Evolutionary conservation across 2,329 filamentous ascomycete species (phyloP).

Genomic region (Colletotrichum truncatum): DNA sequence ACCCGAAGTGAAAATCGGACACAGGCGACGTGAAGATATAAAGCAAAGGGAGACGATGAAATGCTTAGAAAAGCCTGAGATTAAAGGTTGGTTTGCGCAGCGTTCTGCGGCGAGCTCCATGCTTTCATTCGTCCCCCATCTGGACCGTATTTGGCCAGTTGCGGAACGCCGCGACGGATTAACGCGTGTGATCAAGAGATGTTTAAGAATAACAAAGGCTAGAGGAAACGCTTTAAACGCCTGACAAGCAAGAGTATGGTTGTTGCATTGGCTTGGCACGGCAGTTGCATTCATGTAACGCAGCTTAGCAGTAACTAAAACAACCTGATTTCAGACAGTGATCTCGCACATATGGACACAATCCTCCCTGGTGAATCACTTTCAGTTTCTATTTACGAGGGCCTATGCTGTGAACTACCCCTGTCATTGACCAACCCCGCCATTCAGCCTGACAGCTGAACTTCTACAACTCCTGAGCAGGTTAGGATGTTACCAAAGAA

Average conservation of each 20-base stretch:
- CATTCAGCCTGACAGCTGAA: neutral
- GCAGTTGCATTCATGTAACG: neutral
- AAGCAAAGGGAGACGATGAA: too few species aligned
- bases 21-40: too few species aligned
- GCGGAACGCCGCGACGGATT: too few species aligned
- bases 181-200: too few species aligned
- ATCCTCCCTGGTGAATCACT: neutral
- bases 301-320: neutral
- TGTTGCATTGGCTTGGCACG: neutral
- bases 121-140: too few species aligned
- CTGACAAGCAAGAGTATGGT: neutral
- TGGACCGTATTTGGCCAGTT: too few species aligned
- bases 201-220: neutral
- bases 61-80: too few species aligned
- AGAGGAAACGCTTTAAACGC: too few species aligned
- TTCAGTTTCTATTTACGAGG: neutral
- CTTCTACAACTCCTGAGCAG: neutral
- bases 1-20: too few species aligned
- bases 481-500: too few species aligned
- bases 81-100: too few species aligned
- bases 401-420: neutral
- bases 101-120: too few species aligned
- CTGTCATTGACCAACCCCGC: slow-evolving; percentile 5
- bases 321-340: slow-evolving; percentile 1
- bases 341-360: neutral